Conservation (phyloP, 345 rosid genomes). For the Aethionema arabicum region DNA sequence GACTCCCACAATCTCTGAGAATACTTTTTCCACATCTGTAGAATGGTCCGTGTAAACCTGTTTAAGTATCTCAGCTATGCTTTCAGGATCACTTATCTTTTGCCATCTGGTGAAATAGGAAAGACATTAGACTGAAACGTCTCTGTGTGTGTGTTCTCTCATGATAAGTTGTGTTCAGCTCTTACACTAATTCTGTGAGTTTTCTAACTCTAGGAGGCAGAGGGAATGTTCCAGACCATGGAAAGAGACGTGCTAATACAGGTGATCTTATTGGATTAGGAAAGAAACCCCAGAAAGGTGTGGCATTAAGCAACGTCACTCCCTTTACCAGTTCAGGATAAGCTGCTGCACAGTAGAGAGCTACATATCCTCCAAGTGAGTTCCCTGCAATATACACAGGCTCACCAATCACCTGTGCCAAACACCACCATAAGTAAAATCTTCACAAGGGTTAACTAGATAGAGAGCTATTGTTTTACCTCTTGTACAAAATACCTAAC, state of each 20-base stretch:
- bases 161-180: not conserved
- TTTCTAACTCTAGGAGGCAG: conserved; percentile 76
- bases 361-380: conserved; percentile 92
- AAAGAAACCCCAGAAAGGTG: conserved; percentile 98
- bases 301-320: conserved; percentile 84
- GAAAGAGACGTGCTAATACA: conserved; percentile 61
- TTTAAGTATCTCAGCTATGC: conserved; percentile 75
- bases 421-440: too few relatives aligned
- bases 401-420: conserved; percentile 76
- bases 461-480: conserved; percentile 40
- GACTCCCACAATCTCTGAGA: conserved; percentile 66
- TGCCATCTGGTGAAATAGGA: conserved; percentile 61
- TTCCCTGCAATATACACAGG: conserved; percentile 89
- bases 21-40: conserved; percentile 75
- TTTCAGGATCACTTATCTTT: conserved; percentile 85
- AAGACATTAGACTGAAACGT: not conserved
- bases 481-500: conserved; percentile 71
- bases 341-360: conserved; percentile 80
- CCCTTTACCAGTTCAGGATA: conserved; percentile 88
- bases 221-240: conserved; percentile 94
- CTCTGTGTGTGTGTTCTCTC: not conserved
- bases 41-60: conserved; percentile 93
- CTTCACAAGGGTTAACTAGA: too few relatives aligned
- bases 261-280: conserved; percentile 86
- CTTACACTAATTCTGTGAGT: conserved; percentile 73